Base-by-base conservation (phyloP, 805 yeast species). In the Candida schatavii region DNA sequence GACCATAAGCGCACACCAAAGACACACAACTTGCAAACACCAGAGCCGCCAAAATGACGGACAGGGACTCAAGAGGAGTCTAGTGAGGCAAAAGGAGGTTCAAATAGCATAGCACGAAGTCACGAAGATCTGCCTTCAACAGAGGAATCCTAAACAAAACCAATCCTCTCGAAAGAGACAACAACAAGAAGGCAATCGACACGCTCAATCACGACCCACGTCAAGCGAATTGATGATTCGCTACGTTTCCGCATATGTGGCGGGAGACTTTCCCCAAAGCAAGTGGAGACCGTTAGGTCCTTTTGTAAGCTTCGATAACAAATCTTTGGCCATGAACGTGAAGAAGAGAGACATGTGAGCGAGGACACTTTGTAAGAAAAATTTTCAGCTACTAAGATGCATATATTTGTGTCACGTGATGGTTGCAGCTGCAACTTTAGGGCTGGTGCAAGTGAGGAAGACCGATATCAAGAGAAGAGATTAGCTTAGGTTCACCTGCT, bases 241-340 rank as follows among this genome's bases (percentile, higher is more conserved):
- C 55, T 61, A 54, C 74, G 75, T 82, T 81, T 81, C 88, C 88
- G 84, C 80, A 69, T 66, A 61, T 41, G 61, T 65, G 85, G 85
- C 85, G 79, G 89, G 88, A 83, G 89, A 83, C 89, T 83, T 83
- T 83, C 88, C 89, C 89, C 88, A 77, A 82, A 81, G 85, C 85
- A 61, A 61, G 50, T 18, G 19, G 45, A 40, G 47, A 53, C 54
- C 42, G 17, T 34, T 38, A 39, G 48, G 42, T 68, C 80, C 74
- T 72, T 79, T 49, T 71, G 87, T 62, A 63, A 64, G 82, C 87
- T 81, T 82, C 81, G 88, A 77, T 61, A 80, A 80, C 86, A 81
- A 82, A 79, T 82, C 87, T 82, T 82, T 64, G 77, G 59, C 73
- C 80, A 80, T 78, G 85, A 72, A 76, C 74, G 79, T 74, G 57